Evolutionary conservation across 2,329 filamentous ascomycete genomes (phyloP).

Genomic region (Neofusicoccum ribis): DNA sequence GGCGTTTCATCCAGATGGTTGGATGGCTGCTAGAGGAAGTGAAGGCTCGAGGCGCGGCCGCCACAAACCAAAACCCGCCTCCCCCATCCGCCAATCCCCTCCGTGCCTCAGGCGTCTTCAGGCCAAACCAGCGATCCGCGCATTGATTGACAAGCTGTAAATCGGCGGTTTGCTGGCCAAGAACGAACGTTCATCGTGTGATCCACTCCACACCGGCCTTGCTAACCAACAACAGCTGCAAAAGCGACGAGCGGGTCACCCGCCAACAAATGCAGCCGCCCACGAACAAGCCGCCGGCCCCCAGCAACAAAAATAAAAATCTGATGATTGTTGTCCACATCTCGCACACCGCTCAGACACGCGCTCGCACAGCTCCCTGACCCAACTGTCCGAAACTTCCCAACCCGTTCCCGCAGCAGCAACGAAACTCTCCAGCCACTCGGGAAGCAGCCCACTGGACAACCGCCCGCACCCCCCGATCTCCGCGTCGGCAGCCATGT

Average conservation of each 20-base stretch:
- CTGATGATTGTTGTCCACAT: neutral
- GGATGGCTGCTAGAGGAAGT: neutral
- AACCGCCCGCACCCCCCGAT: neutral
- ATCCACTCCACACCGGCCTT: conserved; percentile 5
- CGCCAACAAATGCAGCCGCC: conserved; percentile 1
- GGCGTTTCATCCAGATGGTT: conserved; percentile 7
- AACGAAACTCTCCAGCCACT: neutral
- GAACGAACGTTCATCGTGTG: conserved; percentile 1
- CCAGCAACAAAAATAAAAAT: neutral
- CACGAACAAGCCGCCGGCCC: neutral
- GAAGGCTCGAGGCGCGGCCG: neutral
- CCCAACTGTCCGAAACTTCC: neutral
- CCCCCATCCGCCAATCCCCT: neutral
- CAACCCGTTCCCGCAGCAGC: neutral
- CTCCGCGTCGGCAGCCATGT: conserved; percentile 12
- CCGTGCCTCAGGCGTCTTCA: neutral
- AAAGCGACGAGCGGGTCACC: conserved; percentile 9
- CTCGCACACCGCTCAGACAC: too few relatives aligned
- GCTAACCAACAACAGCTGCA: conserved; percentile 13
- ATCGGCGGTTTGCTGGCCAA: neutral
- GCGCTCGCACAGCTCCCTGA: neutral
- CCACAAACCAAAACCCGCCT: neutral
- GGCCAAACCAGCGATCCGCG: conserved; percentile 1
- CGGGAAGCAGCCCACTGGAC: neutral
- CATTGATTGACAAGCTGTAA: neutral